Evolutionary conservation across 345 rosid species (phyloP).

Genomic region (Reutealis trisperma): DNA sequence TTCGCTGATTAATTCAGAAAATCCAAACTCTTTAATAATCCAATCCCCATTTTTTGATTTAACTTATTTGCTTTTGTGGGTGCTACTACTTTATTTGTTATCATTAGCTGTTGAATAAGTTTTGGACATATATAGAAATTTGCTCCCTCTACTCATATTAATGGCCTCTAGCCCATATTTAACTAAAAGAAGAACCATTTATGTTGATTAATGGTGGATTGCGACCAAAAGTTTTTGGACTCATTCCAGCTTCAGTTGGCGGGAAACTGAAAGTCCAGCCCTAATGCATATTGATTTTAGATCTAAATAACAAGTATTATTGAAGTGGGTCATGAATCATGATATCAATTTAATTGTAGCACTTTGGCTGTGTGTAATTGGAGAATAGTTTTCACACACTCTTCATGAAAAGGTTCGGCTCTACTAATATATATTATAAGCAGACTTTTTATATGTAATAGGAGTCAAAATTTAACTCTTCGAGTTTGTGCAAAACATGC

Average conservation of each 20-base stretch:
- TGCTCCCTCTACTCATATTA: background rate
- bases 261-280: constrained; percentile 28
- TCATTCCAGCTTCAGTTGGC: constrained; percentile 10
- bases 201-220: background rate
- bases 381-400: constrained; percentile 12
- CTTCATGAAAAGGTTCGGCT: constrained; percentile 9
- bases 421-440: background rate
- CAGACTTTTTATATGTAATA: constrained; percentile 22
- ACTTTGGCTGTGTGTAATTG: constrained; percentile 23
- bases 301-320: constrained; percentile 9
- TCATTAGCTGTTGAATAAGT: constrained; percentile 21
- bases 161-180: background rate
- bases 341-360: constrained; percentile 11
- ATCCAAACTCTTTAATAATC: constrained; percentile 8
- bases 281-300: constrained; percentile 7
- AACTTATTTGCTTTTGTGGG: background rate
- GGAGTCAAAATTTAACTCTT: constrained; percentile 46
- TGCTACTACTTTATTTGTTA: constrained; percentile 19
- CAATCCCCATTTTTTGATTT: background rate
- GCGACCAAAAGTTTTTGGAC: constrained; percentile 1
- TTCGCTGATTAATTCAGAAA: constrained; percentile 6
- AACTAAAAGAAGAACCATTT: background rate
- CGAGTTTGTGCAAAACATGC: constrained; percentile 37
- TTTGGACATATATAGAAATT: constrained; percentile 19
- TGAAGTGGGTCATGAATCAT: constrained; percentile 18